These are phyloP conservation scores for Litsea cubeba DNA, from an alignment of 164 flowering plant species.

Conservation along the genomic window DNA sequence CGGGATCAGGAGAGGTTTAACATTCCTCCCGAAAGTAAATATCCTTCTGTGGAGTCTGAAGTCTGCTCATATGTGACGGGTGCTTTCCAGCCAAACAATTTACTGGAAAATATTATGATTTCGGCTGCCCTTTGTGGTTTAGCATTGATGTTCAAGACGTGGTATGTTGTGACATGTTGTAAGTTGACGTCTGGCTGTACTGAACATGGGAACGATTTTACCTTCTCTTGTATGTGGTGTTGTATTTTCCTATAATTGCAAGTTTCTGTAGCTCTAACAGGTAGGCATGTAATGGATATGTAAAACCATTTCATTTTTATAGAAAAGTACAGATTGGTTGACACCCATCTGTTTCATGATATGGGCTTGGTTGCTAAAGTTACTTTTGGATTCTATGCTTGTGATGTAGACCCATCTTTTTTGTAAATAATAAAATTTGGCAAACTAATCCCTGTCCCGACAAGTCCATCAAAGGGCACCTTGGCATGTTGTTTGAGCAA, in stretches of 20 bases:
- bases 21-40: neutral
- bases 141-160: neutral
- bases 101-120: neutral
- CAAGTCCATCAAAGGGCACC: too few relatives aligned
- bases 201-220: neutral
- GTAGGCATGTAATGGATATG: neutral
- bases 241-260: neutral
- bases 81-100: neutral
- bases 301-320: neutral
- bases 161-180: neutral
- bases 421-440: too few relatives aligned
- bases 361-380: too few relatives aligned
- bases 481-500: too few relatives aligned
- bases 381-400: too few relatives aligned
- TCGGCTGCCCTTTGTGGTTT: neutral
- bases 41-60: neutral
- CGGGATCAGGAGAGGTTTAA: neutral
- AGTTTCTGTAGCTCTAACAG: neutral
- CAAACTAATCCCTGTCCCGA: too few relatives aligned
- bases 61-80: neutral
- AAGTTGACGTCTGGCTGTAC: neutral
- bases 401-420: too few relatives aligned
- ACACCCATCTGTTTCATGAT: too few relatives aligned
- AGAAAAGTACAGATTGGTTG: too few relatives aligned
- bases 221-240: neutral